phyloP scores from a whole-genome alignment of 768 basidiomycete genomes.

The Lactarius quietus region DNA sequence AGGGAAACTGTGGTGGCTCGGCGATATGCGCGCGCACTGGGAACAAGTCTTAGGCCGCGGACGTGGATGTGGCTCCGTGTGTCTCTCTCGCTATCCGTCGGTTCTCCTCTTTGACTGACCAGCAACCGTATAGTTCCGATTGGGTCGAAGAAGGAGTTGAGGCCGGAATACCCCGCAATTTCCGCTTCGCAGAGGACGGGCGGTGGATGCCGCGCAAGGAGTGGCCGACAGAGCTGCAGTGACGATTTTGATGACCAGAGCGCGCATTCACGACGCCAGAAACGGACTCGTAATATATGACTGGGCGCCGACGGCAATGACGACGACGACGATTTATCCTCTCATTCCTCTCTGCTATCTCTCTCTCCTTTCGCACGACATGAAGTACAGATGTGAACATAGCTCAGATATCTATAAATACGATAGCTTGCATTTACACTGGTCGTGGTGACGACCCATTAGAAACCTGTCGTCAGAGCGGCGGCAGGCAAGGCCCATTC shows the following conservation, averaged over 20 bases:
- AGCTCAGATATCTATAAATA: neutral
- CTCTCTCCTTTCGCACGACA: neutral
- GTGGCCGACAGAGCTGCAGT: constrained; percentile 62
- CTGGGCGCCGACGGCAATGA: neutral
- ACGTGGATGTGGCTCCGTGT: constrained; percentile 76
- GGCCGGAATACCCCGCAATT: constrained; percentile 63
- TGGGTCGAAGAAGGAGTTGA: constrained; percentile 56
- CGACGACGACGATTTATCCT: neutral
- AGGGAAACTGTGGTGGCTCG: constrained; percentile 90
- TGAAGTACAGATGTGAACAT: neutral
- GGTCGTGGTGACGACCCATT: neutral
- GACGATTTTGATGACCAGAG: neutral
- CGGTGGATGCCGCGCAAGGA: constrained; percentile 61
- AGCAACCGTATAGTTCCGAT: constrained; percentile 36
- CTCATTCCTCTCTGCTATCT: too few species aligned
- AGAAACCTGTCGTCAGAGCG: too few species aligned
- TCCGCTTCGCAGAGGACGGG: constrained; percentile 68
- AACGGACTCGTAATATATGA: neutral
- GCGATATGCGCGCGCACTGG: constrained; percentile 62
- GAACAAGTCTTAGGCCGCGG: constrained; percentile 74
- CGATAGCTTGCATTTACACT: neutral
- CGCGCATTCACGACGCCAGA: neutral
- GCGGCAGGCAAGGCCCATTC: too few species aligned
- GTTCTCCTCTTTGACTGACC: neutral
- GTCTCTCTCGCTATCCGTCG: constrained; percentile 32